These are phyloP conservation scores for Stentor roeselii DNA, from an alignment of 73 alveolate species.

Conservation along the genomic window DNA sequence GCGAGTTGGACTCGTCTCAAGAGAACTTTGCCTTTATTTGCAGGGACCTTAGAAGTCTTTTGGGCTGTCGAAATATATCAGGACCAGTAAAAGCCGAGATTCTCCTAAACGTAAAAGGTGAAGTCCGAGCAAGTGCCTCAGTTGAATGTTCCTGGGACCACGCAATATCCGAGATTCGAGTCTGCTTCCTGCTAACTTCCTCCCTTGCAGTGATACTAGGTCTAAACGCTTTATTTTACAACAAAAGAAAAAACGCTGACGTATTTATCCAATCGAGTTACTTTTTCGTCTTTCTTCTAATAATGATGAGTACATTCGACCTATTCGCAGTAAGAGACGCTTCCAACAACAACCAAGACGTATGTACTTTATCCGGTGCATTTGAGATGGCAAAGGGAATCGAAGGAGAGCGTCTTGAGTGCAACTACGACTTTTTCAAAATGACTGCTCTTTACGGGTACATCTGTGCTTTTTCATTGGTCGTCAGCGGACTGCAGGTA, in stretches of 20 bases:
- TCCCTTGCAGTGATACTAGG: slow-evolving; percentile 30
- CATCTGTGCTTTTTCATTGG: slow-evolving; percentile 6
- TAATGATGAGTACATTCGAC: slow-evolving; percentile 35
- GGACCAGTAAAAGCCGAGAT: slow-evolving; percentile 55
- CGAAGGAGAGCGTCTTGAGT: slow-evolving; percentile 28
- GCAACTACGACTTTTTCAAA: background rate
- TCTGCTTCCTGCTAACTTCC: slow-evolving; percentile 38
- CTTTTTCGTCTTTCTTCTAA: slow-evolving; percentile 30
- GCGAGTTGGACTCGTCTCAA: slow-evolving; percentile 42
- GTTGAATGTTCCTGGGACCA: slow-evolving; percentile 47
- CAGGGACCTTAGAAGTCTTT: slow-evolving; percentile 35
- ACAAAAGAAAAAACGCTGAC: slow-evolving; percentile 44
- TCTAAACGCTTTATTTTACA: slow-evolving; percentile 29
- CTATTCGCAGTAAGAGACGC: slow-evolving; percentile 39
- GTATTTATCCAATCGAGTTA: slow-evolving; percentile 18
- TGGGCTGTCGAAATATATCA: slow-evolving; percentile 42
- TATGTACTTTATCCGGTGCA: slow-evolving; percentile 43
- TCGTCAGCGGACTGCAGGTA: slow-evolving; percentile 4
- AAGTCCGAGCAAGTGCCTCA: slow-evolving; percentile 36
- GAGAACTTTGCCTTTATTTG: slow-evolving; percentile 33
- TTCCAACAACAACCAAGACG: slow-evolving; percentile 34
- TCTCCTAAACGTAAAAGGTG: slow-evolving; percentile 34
- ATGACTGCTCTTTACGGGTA: slow-evolving; percentile 16
- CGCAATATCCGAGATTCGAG: slow-evolving; percentile 51
- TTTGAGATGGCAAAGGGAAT: slow-evolving; percentile 38